These are phyloP conservation scores for Epichloe aotearoae DNA, from an alignment of 2,329 filamentous ascomycete species.

Conservation along the genomic window DNA sequence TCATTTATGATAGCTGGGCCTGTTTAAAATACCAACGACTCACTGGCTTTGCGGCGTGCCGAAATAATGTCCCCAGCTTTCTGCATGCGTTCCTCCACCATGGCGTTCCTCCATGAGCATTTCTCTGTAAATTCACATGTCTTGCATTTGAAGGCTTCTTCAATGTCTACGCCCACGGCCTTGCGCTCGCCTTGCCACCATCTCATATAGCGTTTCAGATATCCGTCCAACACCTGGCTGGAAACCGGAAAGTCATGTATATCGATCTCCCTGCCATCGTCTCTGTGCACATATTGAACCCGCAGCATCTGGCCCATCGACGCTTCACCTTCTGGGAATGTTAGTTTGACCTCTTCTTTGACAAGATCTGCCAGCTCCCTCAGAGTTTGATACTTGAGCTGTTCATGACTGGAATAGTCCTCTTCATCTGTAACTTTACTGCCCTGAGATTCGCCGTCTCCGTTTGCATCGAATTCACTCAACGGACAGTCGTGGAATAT, in stretches of 20 bases:
- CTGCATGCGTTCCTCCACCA: conserved; percentile 37
- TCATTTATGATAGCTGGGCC: background rate
- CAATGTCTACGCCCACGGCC: conserved; percentile 62
- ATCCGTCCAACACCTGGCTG: conserved; percentile 44
- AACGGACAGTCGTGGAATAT: conserved; percentile 38
- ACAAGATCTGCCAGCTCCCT: conserved; percentile 34
- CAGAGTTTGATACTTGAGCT: conserved; percentile 35
- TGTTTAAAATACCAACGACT: background rate
- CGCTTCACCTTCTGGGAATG: conserved; percentile 37
- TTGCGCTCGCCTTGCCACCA: conserved; percentile 77
- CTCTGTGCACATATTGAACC: conserved; percentile 40
- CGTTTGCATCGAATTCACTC: conserved; percentile 18
- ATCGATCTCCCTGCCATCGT: conserved; percentile 40
- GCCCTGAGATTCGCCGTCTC: background rate
- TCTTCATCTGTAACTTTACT: background rate
- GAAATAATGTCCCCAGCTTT: background rate
- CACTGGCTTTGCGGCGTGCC: conserved; percentile 5
- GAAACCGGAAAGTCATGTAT: conserved; percentile 54
- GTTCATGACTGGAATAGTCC: conserved; percentile 8
- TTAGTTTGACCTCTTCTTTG: conserved; percentile 30
- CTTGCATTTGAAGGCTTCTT: conserved; percentile 81
- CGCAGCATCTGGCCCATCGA: conserved; percentile 38
- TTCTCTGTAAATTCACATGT: conserved; percentile 69
- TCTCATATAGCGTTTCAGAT: conserved; percentile 56
- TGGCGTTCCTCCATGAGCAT: conserved; percentile 64